Conservation (phyloP, 352 stramenopile genomes). For the Phytophthora fragariaefolia region DNA sequence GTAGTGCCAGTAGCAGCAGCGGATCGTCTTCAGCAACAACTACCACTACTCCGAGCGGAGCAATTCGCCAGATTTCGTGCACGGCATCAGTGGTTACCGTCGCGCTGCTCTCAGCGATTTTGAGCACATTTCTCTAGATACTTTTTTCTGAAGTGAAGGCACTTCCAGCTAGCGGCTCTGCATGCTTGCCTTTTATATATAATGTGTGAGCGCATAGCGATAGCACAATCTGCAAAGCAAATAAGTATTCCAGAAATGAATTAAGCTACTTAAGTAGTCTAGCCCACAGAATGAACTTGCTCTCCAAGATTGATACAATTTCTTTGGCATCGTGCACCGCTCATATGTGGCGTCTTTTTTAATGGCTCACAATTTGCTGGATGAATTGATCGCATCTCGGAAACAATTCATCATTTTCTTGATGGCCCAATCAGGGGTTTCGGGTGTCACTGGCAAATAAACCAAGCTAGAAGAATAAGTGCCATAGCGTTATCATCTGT, state of each 20-base stretch:
- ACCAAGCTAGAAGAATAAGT: conserved; percentile 54
- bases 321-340: background rate
- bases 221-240: background rate
- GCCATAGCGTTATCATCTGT: background rate
- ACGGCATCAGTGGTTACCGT: conserved; percentile 8
- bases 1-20: conserved; percentile 8
- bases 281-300: conserved; percentile 4
- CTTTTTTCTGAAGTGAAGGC: background rate
- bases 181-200: background rate
- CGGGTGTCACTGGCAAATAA: conserved; percentile 78
- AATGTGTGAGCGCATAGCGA: background rate
- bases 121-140: conserved; percentile 14
- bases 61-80: conserved; percentile 1
- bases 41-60: conserved; percentile 14
- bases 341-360: background rate
- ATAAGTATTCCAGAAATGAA: too few species aligned
- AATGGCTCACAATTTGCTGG: conserved; percentile 32
- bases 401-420: conserved; percentile 81
- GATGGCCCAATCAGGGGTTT: conserved; percentile 80
- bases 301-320: conserved; percentile 4
- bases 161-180: background rate
- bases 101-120: conserved; percentile 17
- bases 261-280: too few species aligned
- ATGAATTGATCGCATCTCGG: conserved; percentile 51
- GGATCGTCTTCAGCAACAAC: conserved; percentile 6